Conservation (phyloP, 2,329 filamentous ascomycete species). For the Exophiala alcalophila region DNA sequence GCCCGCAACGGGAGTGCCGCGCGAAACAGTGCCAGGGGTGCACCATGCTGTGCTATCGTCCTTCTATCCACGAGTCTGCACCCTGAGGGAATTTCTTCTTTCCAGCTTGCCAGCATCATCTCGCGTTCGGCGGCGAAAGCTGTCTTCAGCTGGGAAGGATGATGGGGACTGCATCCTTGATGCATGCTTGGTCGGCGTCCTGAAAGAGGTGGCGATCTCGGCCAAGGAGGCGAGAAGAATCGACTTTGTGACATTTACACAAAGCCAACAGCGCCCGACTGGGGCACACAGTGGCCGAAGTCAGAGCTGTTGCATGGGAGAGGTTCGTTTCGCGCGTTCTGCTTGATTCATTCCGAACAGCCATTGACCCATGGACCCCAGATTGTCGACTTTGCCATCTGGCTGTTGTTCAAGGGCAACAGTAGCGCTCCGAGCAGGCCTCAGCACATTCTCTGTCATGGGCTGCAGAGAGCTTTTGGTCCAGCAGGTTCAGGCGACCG, state of each 20-base stretch:
- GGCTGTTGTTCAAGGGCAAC: conserved; percentile 66
- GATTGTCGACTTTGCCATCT: conserved; percentile 76
- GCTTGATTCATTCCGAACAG: too few species aligned
- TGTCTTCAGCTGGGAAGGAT: conserved; percentile 46
- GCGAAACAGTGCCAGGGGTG: conserved; percentile 1
- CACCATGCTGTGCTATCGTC: conserved; percentile 24
- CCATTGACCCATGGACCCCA: too few species aligned
- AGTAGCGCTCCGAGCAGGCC: conserved; percentile 50
- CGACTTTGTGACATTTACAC: conserved; percentile 61
- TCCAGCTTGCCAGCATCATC: conserved; percentile 24
- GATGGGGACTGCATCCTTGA: conserved; percentile 62
- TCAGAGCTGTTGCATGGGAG: conserved; percentile 57
- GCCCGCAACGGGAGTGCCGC: not conserved
- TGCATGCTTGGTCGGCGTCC: conserved; percentile 62
- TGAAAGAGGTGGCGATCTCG: conserved; percentile 35
- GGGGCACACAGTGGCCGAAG: conserved; percentile 37
- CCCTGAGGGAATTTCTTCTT: conserved; percentile 27
- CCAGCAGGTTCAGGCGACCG: not conserved
- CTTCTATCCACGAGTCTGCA: conserved; percentile 27
- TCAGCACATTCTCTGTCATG: conserved; percentile 78
- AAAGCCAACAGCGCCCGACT: conserved; percentile 51
- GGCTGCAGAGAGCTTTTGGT: conserved; percentile 54
- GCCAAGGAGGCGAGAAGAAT: conserved; percentile 45
- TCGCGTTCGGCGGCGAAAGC: conserved; percentile 56
- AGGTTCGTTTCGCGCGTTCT: too few species aligned